A percentile compares a stretch with the other conserved stretches of the same genome.
Conservation (phyloP, 2,329 filamentous ascomycete species). For the Diplocarpon mali region DNA sequence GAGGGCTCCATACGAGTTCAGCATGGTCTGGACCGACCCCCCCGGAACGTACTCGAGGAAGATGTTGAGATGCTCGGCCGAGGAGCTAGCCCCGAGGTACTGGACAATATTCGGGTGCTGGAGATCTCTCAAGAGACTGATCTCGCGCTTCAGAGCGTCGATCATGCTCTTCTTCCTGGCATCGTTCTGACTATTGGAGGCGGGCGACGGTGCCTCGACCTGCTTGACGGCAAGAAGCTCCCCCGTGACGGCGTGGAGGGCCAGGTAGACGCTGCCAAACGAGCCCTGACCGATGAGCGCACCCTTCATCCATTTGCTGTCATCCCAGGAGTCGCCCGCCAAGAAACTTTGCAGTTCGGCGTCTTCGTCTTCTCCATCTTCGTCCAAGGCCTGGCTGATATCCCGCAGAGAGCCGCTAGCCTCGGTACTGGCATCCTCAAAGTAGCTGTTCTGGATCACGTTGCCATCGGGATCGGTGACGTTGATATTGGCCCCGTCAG, state of each 20-base stretch:
- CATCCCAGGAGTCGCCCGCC: constrained; percentile 86
- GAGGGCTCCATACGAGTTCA: constrained; percentile 94
- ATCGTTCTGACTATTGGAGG: constrained; percentile 70
- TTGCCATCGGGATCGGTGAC: constrained; percentile 70
- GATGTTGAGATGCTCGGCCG: constrained; percentile 90
- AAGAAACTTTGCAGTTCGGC: constrained; percentile 85
- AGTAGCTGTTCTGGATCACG: constrained; percentile 64
- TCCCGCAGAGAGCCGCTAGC: constrained; percentile 69
- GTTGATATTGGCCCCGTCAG: constrained; percentile 58
- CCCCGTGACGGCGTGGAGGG: constrained; percentile 88
- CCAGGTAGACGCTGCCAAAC: constrained; percentile 91
- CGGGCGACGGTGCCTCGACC: constrained; percentile 76
- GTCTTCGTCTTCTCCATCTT: constrained; percentile 86
- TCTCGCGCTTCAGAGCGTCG: constrained; percentile 91
- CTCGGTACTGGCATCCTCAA: constrained; percentile 68
- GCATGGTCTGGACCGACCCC: constrained; percentile 95
- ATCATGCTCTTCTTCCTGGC: constrained; percentile 97
- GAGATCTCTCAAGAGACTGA: constrained; percentile 82
- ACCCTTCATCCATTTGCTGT: constrained; percentile 99
- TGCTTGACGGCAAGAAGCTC: constrained; percentile 98
- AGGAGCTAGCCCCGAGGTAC: constrained; percentile 89
- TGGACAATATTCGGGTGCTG: constrained; percentile 97
- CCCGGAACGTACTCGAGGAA: constrained; percentile 98
- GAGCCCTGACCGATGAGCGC: constrained; percentile 94
- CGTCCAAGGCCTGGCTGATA: constrained; percentile 71